Evolutionary conservation across 2,329 filamentous ascomycete species (phyloP), one percentile per base, ranked within the genome.

Genomic region (Camillea tinctor): DNA sequence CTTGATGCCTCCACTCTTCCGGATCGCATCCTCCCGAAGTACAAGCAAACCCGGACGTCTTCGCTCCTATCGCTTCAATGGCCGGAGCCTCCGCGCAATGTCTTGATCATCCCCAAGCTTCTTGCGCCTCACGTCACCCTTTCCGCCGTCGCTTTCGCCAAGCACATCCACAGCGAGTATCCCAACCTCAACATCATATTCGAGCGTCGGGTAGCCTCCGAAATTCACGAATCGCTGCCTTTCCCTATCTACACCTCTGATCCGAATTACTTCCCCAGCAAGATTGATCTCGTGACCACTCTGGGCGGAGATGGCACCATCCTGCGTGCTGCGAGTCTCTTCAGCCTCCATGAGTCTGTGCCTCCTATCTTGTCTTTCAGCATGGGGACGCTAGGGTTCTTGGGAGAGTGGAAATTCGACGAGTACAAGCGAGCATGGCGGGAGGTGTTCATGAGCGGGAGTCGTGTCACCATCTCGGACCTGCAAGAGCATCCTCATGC

Each of bases 221-320:
- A 88, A 61, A 79, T 97, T 30, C 91, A 96, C 73, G 80, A 86
- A 3, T 79, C 80, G 1, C 80, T 98, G 4, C 75, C 86, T 3
- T 93, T 93, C 64, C 90, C 93, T 4, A 83, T 96, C 49, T 93
- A 92, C 71, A 81, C 84, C 36, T 76, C 76, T 57, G 76, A 78
- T 48, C 73, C 81, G 1, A 68, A 79, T 30, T 80, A 79, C 21
- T 86, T 95, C 57, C 86, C 92, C 49, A 80, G 87, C 60, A 97
- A 95, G 77, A 89, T 96, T 60, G 95, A 99, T 71, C 81, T 97
- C 60, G 89, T 94, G 21, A 88, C 92, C 50, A 98, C 95, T 0
- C 86, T 99, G 54, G 95, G 95, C 56, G 95, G 95, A 50, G 95
- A 99, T 74, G 93, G 93, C 62, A 97, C 93, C 2, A 94, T 97